Percentiles rank a stretch among this genome's conserved stretches.
Evolutionary conservation across 2,329 filamentous ascomycete species (phyloP).

Genomic region (Cytospora piceicola): DNA sequence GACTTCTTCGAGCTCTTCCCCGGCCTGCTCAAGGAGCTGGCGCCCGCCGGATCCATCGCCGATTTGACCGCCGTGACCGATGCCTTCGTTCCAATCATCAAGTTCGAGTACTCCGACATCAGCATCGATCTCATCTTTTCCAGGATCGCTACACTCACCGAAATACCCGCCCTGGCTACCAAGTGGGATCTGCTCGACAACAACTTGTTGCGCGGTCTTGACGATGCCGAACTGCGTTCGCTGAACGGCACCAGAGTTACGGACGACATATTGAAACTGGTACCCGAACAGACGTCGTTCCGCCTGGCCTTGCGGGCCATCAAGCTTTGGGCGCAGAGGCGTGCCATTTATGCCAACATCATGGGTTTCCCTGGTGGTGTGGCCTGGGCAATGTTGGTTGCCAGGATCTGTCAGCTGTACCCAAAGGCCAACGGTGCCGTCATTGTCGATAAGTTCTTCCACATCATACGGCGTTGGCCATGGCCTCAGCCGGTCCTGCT

Average conservation of each 20-base stretch:
- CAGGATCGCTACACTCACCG: conserved; percentile 69
- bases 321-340: conserved; percentile 93
- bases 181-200: conserved; percentile 72
- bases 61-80: conserved; percentile 86
- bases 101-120: conserved; percentile 87
- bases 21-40: conserved; percentile 75
- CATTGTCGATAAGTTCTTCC: conserved; percentile 92
- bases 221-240: conserved; percentile 84
- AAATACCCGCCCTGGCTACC: conserved; percentile 63
- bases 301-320: conserved; percentile 86
- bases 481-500: conserved; percentile 95
- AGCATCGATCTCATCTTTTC: conserved; percentile 95
- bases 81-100: conserved; percentile 96
- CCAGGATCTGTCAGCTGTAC: conserved; percentile 93
- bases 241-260: conserved; percentile 95
- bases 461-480: conserved; percentile 85
- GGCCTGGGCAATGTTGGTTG: conserved; percentile 97
- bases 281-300: conserved; percentile 89
- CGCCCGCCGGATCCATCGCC: conserved; percentile 76
- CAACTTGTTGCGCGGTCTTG: conserved; percentile 79
- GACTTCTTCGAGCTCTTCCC: conserved; percentile 94
- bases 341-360: conserved; percentile 93
- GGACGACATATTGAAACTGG: conserved; percentile 85
- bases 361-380: conserved; percentile 97
- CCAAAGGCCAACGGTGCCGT: conserved; percentile 88